Base-by-base conservation (phyloP, 129 eudicot genomes). In the Apium graveolens region DNA sequence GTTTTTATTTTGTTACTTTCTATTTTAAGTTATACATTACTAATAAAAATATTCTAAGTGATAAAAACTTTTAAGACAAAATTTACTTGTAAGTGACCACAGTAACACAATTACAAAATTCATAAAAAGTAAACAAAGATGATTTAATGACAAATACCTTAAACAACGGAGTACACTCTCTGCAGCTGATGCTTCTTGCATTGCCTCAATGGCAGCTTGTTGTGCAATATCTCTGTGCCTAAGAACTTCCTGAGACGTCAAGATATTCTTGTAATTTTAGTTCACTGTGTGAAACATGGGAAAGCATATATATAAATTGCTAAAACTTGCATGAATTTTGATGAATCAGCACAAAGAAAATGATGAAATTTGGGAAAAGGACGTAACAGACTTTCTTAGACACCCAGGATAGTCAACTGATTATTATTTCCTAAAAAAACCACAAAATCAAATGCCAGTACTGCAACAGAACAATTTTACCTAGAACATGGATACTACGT, bases 101-200 rank as follows among this genome's bases (percentile, higher is more conserved):
- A 44, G 48, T 44, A 44, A 44, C 21, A 16, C 65, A 7, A 38
- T 10, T 29, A 37, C 48, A 8, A n/a, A 39, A 45, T 48, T 16
- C 41, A 74, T 18, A 74, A 49, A 37, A 18, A 63, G 7, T 26
- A 26, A 43, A 35, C 14, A 48, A 70, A 66, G 57, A 63, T 29
- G 24, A 70, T 42, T 16, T 4, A 73, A 26, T 9, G 35, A 32
- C 35, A 55, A 42, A 51, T 87, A 93, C 98, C 97, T 89, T 78
- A 93, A 83, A 85, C 98, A 93, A 79, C 87, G 88, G 69, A 93
- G 97, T 76, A 93, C 81, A 78, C 84, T 89, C 82, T 93, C 98
- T 26, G 95, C 91, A 74, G 93, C 91, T 16, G 98, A 89, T 39
- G 98, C 98, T 73, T 89, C 98, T 83, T 89, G 97, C 80, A 93